A percentile compares a stretch with the other conserved stretches of the same genome.
Evolutionary conservation across 352 stramenopile species (phyloP).

Genomic region (Phytophthora kernoviae): DNA sequence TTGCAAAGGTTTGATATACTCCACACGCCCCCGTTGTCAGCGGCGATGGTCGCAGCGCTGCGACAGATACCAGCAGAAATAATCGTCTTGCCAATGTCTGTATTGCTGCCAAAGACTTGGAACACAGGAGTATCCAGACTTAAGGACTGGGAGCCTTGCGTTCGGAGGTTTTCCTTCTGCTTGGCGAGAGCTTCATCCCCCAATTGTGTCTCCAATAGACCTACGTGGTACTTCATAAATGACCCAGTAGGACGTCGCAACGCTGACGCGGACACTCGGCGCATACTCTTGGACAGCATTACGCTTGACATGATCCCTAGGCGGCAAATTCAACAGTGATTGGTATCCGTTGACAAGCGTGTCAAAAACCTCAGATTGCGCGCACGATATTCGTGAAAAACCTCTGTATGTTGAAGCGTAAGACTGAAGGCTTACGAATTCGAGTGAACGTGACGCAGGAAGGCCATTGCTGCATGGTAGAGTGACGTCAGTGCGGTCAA

Average conservation of each 20-base stretch:
- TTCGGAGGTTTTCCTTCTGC: conserved; percentile 59
- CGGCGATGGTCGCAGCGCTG: conserved; percentile 46
- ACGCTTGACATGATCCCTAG: conserved; percentile 2
- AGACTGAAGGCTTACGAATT: no score
- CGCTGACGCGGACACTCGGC: background rate
- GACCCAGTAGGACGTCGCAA: conserved; percentile 3
- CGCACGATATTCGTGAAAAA: no score
- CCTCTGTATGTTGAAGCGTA: no score
- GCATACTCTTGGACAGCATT: conserved; percentile 27
- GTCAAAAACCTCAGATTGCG: no score
- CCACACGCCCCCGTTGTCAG: conserved; percentile 33
- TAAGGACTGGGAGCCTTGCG: conserved; percentile 49
- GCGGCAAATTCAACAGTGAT: conserved; percentile 19
- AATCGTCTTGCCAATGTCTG: conserved; percentile 97
- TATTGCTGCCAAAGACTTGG: conserved; percentile 97
- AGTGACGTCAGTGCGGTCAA: conserved; percentile 1
- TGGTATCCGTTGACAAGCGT: no score
- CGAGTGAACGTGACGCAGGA: background rate
- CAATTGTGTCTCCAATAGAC: conserved; percentile 40
- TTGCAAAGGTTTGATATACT: conserved; percentile 98
- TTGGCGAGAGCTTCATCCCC: conserved; percentile 36
- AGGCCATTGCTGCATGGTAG: background rate
- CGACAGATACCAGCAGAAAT: conserved; percentile 93
- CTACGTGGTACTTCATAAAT: conserved; percentile 49
- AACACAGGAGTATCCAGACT: conserved; percentile 77